Evolutionary conservation across 805 yeast species (phyloP).

Genomic region (Zygosaccharomyces bisporus): DNA sequence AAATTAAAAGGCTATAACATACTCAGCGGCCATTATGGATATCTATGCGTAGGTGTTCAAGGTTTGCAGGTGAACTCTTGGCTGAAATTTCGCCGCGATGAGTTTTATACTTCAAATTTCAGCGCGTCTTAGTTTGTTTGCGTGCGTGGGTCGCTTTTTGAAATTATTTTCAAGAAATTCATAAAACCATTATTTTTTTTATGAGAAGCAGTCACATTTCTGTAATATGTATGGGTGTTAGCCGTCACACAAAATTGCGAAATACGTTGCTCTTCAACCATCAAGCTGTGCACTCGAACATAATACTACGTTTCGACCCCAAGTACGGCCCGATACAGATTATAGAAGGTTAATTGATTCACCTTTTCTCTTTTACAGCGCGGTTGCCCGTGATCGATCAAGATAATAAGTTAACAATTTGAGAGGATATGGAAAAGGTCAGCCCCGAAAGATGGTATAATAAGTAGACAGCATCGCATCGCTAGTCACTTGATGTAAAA

Average conservation of each 20-base stretch:
- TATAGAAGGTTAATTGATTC: too few relatives aligned
- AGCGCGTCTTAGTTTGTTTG: not conserved
- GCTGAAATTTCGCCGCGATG: not conserved
- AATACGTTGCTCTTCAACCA: too few relatives aligned
- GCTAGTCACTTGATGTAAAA: conserved; percentile 38
- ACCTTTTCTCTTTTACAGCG: too few relatives aligned
- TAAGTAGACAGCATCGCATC: conserved; percentile 38
- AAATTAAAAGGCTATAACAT: conserved; percentile 22
- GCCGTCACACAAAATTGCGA: not conserved
- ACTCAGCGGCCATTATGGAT: conserved; percentile 38
- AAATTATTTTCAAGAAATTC: not conserved
- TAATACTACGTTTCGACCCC: too few relatives aligned
- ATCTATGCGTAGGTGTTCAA: conserved; percentile 20
- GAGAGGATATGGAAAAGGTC: conserved; percentile 19
- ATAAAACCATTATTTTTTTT: not conserved
- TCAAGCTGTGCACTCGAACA: too few relatives aligned
- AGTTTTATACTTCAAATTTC: conserved; percentile 1
- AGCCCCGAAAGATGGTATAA: conserved; percentile 43
- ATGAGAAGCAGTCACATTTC: not conserved
- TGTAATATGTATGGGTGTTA: conserved; percentile 3
- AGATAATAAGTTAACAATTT: not conserved
- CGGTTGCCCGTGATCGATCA: too few relatives aligned
- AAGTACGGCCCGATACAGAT: too few relatives aligned
- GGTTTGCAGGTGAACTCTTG: too few relatives aligned
- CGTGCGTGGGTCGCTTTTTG: conserved; percentile 1